phyloP scores from a whole-genome alignment of 2,329 filamentous ascomycete genomes.

The Fusarium aywerte region DNA sequence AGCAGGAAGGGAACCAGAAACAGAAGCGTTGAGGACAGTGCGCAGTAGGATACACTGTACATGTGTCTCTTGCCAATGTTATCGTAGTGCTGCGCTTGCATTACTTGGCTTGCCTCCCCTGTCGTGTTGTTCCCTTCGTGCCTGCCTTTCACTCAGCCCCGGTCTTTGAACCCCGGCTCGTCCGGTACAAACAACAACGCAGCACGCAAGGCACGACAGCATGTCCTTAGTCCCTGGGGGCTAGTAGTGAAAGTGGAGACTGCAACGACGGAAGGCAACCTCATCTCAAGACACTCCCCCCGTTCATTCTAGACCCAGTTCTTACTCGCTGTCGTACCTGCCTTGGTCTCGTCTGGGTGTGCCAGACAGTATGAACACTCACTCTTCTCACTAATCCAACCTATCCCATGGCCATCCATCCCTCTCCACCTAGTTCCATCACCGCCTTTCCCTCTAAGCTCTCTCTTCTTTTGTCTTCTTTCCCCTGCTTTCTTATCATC shows the following conservation, averaged over 20 bases:
- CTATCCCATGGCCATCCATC: slow-evolving; percentile 49
- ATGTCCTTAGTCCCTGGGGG: slow-evolving; percentile 16
- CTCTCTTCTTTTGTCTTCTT: slow-evolving; percentile 50
- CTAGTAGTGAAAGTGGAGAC: slow-evolving; percentile 2
- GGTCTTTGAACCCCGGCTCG: slow-evolving; percentile 24
- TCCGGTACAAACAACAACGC: slow-evolving; percentile 33
- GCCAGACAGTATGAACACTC: slow-evolving; percentile 34
- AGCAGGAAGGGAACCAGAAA: slow-evolving; percentile 4
- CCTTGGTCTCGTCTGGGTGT: slow-evolving; percentile 27
- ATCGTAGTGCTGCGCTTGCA: slow-evolving; percentile 20
- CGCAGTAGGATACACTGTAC: slow-evolving; percentile 16
- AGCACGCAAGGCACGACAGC: slow-evolving; percentile 32
- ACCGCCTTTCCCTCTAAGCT: slow-evolving; percentile 51
- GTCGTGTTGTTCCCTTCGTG: slow-evolving; percentile 11
- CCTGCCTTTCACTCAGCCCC: slow-evolving; percentile 13
- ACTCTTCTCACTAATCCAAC: slow-evolving; percentile 44
- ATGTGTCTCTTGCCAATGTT: slow-evolving; percentile 10
- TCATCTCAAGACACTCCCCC: slow-evolving; percentile 28
- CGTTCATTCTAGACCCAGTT: slow-evolving; percentile 23
- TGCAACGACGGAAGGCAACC: slow-evolving; percentile 4
- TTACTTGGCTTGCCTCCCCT: slow-evolving; percentile 25
- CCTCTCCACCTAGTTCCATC: slow-evolving; percentile 50
- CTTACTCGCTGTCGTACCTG: slow-evolving; percentile 26
- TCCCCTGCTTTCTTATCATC: slow-evolving; percentile 50
- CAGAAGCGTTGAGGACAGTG: slow-evolving; percentile 30